A percentile compares a stretch with the other conserved stretches of the same genome.
Conservation (phyloP, 305 asterid genomes). For the Plantago lanceolata region DNA sequence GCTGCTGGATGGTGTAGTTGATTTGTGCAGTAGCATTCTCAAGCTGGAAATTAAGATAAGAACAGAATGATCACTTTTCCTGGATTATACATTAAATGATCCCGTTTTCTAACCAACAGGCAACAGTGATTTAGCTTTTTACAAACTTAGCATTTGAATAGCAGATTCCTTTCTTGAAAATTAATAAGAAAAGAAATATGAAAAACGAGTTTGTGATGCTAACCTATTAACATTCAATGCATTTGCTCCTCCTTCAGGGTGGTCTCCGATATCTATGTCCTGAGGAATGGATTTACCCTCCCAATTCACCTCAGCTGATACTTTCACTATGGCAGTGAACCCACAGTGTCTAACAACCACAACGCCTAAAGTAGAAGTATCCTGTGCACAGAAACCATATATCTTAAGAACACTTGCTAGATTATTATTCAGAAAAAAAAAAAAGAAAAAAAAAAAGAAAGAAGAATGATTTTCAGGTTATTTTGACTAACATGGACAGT, state of each 20-base stretch:
- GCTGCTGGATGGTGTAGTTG: slow-evolving; percentile 44
- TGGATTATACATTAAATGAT: neutral
- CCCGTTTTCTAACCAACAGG: slow-evolving; percentile 7
- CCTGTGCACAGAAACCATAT: slow-evolving; percentile 39
- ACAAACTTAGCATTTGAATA: slow-evolving; percentile 18
- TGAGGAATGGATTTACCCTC: slow-evolving; percentile 48
- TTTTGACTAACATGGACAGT: slow-evolving; percentile 63
- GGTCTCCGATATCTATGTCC: slow-evolving; percentile 73
- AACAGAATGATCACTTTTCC: slow-evolving; percentile 18
- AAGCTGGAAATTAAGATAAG: slow-evolving; percentile 44
- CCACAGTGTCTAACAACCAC: slow-evolving; percentile 84
- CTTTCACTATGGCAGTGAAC: slow-evolving; percentile 67
- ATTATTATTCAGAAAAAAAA: neutral
- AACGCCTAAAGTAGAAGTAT: slow-evolving; percentile 73
- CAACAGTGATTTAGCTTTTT: neutral
- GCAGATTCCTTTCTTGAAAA: neutral
- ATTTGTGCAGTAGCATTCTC: slow-evolving; percentile 74
- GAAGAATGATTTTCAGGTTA: no score
- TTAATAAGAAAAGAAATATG: no score
- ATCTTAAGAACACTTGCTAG: slow-evolving; percentile 2
- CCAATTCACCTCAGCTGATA: slow-evolving; percentile 58
- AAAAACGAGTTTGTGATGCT: slow-evolving; percentile 23
- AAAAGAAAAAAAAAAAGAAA: no score
- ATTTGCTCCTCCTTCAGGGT: slow-evolving; percentile 86
- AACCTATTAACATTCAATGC: slow-evolving; percentile 78